A percentile compares a stretch with the other conserved stretches of the same genome.
Conservation (phyloP, 441 rosid species). For the Pelargonium fulgidum region DNA sequence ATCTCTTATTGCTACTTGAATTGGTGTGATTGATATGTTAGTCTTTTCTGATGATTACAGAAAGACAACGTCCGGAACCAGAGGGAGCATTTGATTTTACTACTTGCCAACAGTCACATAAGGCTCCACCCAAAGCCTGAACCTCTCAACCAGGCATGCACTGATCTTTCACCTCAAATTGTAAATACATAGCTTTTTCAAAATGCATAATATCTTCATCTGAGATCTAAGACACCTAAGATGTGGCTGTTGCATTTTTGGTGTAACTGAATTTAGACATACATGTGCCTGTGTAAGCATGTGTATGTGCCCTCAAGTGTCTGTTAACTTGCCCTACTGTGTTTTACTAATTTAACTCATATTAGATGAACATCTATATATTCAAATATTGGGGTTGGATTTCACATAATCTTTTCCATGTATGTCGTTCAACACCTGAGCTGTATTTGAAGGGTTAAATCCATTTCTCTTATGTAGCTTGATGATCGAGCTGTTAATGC, state of each 20-base stretch:
- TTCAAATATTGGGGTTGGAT: neutral
- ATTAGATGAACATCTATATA: neutral
- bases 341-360: neutral
- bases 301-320: too few relatives aligned
- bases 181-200: neutral
- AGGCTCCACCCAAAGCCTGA: constrained; percentile 85
- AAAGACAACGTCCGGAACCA: constrained; percentile 91
- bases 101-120: constrained; percentile 82
- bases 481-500: constrained; percentile 93
- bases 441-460: constrained; percentile 1
- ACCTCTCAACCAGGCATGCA: constrained; percentile 75
- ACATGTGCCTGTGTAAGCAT: neutral
- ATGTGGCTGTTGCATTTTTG: neutral
- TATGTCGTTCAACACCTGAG: constrained; percentile 8
- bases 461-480: constrained; percentile 48
- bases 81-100: constrained; percentile 48
- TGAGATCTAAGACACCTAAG: neutral
- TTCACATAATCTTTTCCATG: neutral
- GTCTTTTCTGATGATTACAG: constrained; percentile 37
- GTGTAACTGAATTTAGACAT: neutral
- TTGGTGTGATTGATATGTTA: constrained; percentile 14
- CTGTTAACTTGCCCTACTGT: neutral
- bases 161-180: constrained; percentile 13
- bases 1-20: neutral
- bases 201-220: neutral